These are phyloP conservation scores for Platanus orientalis DNA, from an alignment of 164 flowering plant species.

Conservation along the genomic window DNA sequence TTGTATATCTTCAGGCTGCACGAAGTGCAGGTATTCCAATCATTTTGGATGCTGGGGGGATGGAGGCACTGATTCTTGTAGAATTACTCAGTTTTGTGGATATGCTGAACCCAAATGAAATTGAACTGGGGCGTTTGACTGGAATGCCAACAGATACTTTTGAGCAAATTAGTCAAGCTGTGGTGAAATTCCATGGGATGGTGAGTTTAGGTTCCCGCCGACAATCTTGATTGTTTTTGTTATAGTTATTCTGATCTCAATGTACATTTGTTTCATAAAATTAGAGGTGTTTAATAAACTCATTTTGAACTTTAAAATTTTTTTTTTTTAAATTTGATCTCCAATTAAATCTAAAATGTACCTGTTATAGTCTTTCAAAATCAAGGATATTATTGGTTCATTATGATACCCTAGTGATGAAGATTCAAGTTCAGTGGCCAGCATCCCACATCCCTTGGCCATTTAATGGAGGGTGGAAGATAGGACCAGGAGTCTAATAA, in stretches of 20 bases:
- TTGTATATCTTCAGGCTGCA: constrained; percentile 55
- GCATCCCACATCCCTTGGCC: too few relatives aligned
- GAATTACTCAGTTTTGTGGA: constrained; percentile 66
- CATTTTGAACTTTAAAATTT: too few relatives aligned
- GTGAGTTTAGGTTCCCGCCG: constrained; percentile 33
- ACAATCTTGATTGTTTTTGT: neutral
- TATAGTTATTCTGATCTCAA: neutral
- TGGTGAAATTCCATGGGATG: constrained; percentile 62
- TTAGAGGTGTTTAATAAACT: too few relatives aligned
- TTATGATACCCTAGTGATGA: too few relatives aligned
- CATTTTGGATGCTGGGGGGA: constrained; percentile 90
- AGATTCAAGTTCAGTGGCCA: too few relatives aligned
- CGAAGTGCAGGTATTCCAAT: constrained; percentile 74
- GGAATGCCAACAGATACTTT: constrained; percentile 75
- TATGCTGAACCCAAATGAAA: constrained; percentile 90
- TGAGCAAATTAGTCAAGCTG: constrained; percentile 75
- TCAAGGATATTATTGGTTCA: too few relatives aligned
- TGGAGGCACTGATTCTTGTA: constrained; percentile 70
- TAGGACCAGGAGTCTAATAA: too few relatives aligned
- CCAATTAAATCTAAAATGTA: too few relatives aligned
- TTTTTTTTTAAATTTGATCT: too few relatives aligned
- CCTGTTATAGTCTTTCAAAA: too few relatives aligned
- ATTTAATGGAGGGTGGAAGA: too few relatives aligned
- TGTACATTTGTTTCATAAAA: neutral
- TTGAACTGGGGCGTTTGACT: constrained; percentile 77